Base-by-base conservation (phyloP, 345 rosid genomes). In the Balakata baccata region DNA sequence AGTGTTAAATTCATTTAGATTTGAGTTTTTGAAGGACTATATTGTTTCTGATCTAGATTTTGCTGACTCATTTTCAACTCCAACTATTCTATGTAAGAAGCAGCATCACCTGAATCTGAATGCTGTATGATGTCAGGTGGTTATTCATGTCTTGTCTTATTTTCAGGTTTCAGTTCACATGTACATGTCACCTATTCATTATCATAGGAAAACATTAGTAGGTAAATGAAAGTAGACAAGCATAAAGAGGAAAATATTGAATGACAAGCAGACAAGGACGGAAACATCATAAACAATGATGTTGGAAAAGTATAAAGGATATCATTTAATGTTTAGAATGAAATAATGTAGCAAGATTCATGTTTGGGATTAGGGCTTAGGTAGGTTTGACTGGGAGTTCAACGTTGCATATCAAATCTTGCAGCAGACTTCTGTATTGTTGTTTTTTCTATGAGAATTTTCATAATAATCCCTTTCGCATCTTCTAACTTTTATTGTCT, bases 401-500 rank as follows among this genome's bases (percentile, higher is more conserved):
- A 53, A 29, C 39, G 4, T 34, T 62, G 37, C 3, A 5, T 11
- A n/a, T 54, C 5, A 3, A 16, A 18, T 22, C 45, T 13, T 13
- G 7, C 39, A 22, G 12, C 54, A 20, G 47, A 34, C 52, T 75
- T 54, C 17, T 18, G n/a, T 18, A n/a, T 60, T 71, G 47, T 29
- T 51, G 7, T 60, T 69, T 70, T 65, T 47, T 66, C 54, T 64
- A 20, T 58, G 4, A 63, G 52, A 54, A 23, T 22, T 4, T 14
- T 13, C 25, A 6, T 67, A 18, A 49, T 49, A 7, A 25, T 16
- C 29, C 3, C 34, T 50, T 54, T 49, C 53, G 46, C 14, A 43
- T 38, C 14, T 43, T 37, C 80, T 84, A 68, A 81, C 79, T 61
- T 57, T 23, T 69, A 39, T 63, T 18, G 77, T 43, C 78, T 81